phyloP scores from a whole-genome alignment of 2,329 filamentous ascomycete genomes.

The Penicillium sp. region DNA sequence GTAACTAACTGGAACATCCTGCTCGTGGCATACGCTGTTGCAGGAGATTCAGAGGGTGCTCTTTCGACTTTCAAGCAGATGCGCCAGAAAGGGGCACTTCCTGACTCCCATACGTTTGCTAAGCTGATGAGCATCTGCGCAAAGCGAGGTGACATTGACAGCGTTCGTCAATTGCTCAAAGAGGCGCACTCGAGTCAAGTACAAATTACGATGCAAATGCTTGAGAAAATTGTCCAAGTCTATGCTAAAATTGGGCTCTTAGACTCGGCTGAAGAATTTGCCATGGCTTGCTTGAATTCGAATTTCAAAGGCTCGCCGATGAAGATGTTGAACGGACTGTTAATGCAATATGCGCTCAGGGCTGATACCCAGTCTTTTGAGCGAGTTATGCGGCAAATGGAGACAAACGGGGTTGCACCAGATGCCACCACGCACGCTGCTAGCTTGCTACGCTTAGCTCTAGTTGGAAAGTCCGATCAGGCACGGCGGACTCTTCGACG shows the following conservation, averaged over 20 bases:
- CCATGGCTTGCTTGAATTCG: conserved; percentile 51
- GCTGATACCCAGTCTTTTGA: conserved; percentile 53
- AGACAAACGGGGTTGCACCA: conserved; percentile 45
- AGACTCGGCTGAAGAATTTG: conserved; percentile 54
- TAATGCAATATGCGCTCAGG: conserved; percentile 62
- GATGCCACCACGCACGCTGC: conserved; percentile 57
- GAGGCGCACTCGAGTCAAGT: conserved; percentile 54
- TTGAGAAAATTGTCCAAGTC: conserved; percentile 61
- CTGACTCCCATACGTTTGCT: conserved; percentile 61
- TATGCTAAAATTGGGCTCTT: conserved; percentile 56
- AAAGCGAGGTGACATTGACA: conserved; percentile 65
- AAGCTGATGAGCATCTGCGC: conserved; percentile 69
- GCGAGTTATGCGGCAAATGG: conserved; percentile 53
- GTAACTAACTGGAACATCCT: conserved; percentile 68
- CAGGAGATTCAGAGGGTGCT: conserved; percentile 61
- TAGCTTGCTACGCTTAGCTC: conserved; percentile 54
- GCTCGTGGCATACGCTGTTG: conserved; percentile 62
- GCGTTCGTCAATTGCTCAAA: conserved; percentile 59
- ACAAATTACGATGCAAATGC: conserved; percentile 52
- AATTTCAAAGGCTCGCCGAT: conserved; percentile 51
- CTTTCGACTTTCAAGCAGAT: conserved; percentile 60
- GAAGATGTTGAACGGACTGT: conserved; percentile 70
- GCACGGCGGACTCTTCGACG: conserved; percentile 49
- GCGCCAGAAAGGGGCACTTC: conserved; percentile 43
- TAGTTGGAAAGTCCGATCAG: conserved; percentile 49